phyloP scores from a whole-genome alignment of 192 early-diverging fungal species.

The Backusella tarrabulga region DNA sequence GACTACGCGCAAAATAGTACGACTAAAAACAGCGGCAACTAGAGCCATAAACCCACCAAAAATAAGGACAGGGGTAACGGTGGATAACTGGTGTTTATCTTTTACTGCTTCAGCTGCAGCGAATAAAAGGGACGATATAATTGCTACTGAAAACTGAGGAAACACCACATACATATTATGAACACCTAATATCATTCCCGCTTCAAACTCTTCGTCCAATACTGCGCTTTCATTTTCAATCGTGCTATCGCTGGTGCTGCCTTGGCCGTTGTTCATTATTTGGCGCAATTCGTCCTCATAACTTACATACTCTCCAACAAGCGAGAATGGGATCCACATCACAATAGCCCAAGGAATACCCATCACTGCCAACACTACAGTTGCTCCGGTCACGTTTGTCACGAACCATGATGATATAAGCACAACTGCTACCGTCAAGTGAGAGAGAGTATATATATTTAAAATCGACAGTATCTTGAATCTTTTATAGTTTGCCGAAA shows the following conservation, averaged over 20 bases:
- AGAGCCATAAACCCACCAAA: constrained; percentile 68
- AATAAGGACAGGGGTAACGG: constrained; percentile 62
- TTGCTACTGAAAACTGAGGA: constrained; percentile 86
- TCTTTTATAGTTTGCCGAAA: constrained; percentile 40
- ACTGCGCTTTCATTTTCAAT: constrained; percentile 1
- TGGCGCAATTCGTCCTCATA: constrained; percentile 41
- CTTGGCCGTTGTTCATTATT: not conserved
- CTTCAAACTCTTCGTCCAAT: constrained; percentile 25
- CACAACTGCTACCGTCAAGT: constrained; percentile 61
- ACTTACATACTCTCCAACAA: constrained; percentile 79
- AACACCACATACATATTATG: constrained; percentile 94
- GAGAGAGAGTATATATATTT: constrained; percentile 72
- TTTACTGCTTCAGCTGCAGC: constrained; percentile 24
- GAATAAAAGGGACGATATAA: constrained; percentile 74
- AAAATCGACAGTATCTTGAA: constrained; percentile 37
- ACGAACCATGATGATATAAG: constrained; percentile 71
- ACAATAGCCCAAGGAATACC: constrained; percentile 89
- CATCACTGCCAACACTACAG: constrained; percentile 64
- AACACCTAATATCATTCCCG: constrained; percentile 81
- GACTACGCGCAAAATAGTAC: constrained; percentile 28
- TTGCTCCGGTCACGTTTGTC: constrained; percentile 54
- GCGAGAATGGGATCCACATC: constrained; percentile 91
- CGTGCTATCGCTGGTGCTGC: not conserved
- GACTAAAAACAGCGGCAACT: constrained; percentile 55
- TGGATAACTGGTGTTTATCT: constrained; percentile 20